These are phyloP conservation scores for Knoxdaviesia proteae DNA, from an alignment of 2,329 filamentous ascomycete species.

Conservation along the genomic window DNA sequence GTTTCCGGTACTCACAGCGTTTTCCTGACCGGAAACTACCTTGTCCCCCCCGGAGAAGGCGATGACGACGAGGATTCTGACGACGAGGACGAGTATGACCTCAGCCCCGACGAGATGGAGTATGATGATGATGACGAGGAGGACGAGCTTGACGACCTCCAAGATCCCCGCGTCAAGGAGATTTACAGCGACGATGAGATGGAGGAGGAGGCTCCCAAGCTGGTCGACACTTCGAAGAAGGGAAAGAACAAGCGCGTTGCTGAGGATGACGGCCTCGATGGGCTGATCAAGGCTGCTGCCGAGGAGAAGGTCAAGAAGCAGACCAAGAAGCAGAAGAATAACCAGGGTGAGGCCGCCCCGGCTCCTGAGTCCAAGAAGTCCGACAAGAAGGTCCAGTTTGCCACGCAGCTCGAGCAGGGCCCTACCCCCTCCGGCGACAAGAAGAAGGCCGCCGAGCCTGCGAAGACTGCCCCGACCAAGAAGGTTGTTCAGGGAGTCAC, in stretches of 20 bases:
- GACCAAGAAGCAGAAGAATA: constrained; percentile 96
- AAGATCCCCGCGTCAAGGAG: constrained; percentile 67
- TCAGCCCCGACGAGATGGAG: constrained; percentile 55
- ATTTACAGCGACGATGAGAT: constrained; percentile 63
- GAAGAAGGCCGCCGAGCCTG: constrained; percentile 5
- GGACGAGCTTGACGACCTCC: constrained; percentile 59
- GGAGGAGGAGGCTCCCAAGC: constrained; percentile 50
- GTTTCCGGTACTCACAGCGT: constrained; percentile 78
- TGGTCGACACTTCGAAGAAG: constrained; percentile 34
- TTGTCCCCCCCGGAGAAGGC: constrained; percentile 48
- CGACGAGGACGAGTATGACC: constrained; percentile 57
- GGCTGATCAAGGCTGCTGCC: constrained; percentile 47
- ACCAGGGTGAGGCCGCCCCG: constrained; percentile 69
- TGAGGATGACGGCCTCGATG: constrained; percentile 57
- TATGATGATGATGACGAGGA: constrained; percentile 44
- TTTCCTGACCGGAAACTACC: constrained; percentile 90
- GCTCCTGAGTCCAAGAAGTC: constrained; percentile 38
- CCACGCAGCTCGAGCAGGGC: constrained; percentile 95
- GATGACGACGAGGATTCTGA: constrained; percentile 40
- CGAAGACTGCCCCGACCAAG: constrained; percentile 30
- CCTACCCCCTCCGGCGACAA: constrained; percentile 50
- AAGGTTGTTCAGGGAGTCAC: constrained; percentile 77
- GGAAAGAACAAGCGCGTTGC: constrained; percentile 91
- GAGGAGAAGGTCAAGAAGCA: constrained; percentile 83
- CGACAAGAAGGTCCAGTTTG: constrained; percentile 96